Evolutionary conservation across 768 basidiomycete genomes (phyloP), one percentile per base, ranked within the genome.

Genomic region (Coprinellus aureogranulatus): DNA sequence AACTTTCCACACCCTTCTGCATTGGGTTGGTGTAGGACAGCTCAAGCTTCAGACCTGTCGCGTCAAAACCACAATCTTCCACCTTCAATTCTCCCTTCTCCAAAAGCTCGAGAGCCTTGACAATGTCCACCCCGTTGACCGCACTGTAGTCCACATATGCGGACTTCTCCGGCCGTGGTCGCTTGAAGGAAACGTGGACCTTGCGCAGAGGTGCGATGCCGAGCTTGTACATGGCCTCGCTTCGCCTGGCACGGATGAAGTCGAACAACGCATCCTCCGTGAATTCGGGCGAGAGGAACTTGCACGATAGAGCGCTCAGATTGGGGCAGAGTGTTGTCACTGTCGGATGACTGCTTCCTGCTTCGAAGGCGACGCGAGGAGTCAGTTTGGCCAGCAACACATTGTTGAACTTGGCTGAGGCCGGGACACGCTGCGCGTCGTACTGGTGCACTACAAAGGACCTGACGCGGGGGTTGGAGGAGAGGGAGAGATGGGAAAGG

Each of bases 121-220:
- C 34, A 14, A 34, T 14, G 34, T 34, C 34, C 34, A 34, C 34
- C 6, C 34, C 34, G 14, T 6, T 14, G 14, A 34, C 14, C 14
- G 6, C 34, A 14, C 34, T 34, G 34, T 34, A 14, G 14, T 34
- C 34, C 14, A 14, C 34, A 14, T 34, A 34, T 34, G 14, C 34
- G 14, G 34, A 34, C 34, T 6, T 14, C 34, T 34, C 34, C 6
- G 34, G 34, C 14, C 34, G 34, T 14, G 50, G 50, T 12, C 50
- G 14, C 50, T 52, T 52, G 50, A 52, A 52, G n/a, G 9, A 52
- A 12, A 52, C 18, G 39, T 52, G 50, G n/a, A 52, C 50, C 50
- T 52, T 52, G 11, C 30, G 50, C 50, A 52, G 22, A 9, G 50
- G 34, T 18, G 50, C 50, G 30, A 52, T 52, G 16, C 50, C 50